phyloP scores from a whole-genome alignment of 768 basidiomycete genomes.

The Lentinula aciculospora region DNA sequence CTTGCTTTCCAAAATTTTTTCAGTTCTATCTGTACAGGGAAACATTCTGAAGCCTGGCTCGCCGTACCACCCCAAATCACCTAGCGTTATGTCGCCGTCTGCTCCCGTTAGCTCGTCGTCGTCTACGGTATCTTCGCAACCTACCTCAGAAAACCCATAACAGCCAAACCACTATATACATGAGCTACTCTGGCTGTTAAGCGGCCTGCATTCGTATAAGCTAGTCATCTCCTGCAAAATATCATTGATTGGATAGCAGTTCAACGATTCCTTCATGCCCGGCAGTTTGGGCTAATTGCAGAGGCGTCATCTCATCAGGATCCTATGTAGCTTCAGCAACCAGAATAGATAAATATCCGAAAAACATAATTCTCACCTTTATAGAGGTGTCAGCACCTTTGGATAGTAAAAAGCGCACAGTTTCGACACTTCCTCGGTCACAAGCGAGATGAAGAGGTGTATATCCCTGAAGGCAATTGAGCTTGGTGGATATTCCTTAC shows the following conservation, averaged over 20 bases:
- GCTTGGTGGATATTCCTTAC: no score
- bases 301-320: constrained; percentile 54
- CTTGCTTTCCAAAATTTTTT: not conserved
- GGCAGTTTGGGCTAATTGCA: constrained; percentile 55
- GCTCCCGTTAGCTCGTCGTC: not conserved
- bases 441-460: constrained; percentile 83
- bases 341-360: not conserved
- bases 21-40: constrained; percentile 35
- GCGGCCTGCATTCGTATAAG: no score
- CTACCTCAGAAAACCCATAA: not conserved
- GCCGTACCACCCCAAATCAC: constrained; percentile 41
- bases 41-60: constrained; percentile 54
- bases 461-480: no score
- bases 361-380: constrained; percentile 40
- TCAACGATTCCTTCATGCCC: constrained; percentile 50
- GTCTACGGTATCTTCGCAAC: constrained; percentile 12
- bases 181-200: not conserved
- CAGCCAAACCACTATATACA: not conserved
- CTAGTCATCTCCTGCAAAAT: not conserved
- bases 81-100: not conserved
- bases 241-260: constrained; percentile 18
- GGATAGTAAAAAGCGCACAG: constrained; percentile 53
- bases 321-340: constrained; percentile 38
- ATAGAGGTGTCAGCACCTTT: constrained; percentile 59
- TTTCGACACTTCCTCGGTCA: constrained; percentile 64